Conservation (phyloP, 1,284 basidiomycete species). For the Ganoderma lucidum region DNA sequence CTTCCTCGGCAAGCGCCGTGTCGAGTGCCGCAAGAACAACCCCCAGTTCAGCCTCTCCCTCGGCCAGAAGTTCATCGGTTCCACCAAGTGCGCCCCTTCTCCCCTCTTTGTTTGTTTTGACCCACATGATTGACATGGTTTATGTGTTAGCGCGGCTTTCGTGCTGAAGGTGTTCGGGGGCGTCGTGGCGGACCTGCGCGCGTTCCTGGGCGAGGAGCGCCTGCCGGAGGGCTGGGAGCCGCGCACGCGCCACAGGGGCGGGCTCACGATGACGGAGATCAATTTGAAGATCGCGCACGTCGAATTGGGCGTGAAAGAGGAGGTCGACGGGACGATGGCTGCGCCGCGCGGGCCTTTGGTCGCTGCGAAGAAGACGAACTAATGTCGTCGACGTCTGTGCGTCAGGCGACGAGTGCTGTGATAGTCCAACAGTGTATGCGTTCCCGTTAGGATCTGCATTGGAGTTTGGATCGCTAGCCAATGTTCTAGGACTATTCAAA, state of each 20-base stretch:
- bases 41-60: conserved; percentile 57
- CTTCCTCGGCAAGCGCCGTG: conserved; percentile 62
- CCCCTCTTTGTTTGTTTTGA: background rate
- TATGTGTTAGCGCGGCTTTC: conserved; percentile 54
- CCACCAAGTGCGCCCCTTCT: conserved; percentile 61
- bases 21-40: conserved; percentile 59
- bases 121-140: background rate
- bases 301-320: conserved; percentile 51
- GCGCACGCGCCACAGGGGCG: conserved; percentile 54
- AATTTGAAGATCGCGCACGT: conserved; percentile 62
- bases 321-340: conserved; percentile 29
- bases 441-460: too few species aligned
- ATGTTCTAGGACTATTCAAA: too few species aligned
- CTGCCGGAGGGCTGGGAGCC: conserved; percentile 76
- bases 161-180: conserved; percentile 72
- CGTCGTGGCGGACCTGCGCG: conserved; percentile 57
- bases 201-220: conserved; percentile 67
- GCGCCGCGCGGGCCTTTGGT: background rate
- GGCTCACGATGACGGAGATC: conserved; percentile 66
- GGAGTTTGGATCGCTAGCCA: too few species aligned
- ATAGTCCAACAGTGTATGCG: too few species aligned
- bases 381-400: too few species aligned
- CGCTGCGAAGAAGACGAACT: background rate
- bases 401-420: too few species aligned
- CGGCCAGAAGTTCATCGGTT: conserved; percentile 67